Percentiles rank a stretch among this genome's conserved stretches.
phyloP scores from a whole-genome alignment of 2,329 filamentous ascomycete species.

The Fusarium sterilihyphosum region DNA sequence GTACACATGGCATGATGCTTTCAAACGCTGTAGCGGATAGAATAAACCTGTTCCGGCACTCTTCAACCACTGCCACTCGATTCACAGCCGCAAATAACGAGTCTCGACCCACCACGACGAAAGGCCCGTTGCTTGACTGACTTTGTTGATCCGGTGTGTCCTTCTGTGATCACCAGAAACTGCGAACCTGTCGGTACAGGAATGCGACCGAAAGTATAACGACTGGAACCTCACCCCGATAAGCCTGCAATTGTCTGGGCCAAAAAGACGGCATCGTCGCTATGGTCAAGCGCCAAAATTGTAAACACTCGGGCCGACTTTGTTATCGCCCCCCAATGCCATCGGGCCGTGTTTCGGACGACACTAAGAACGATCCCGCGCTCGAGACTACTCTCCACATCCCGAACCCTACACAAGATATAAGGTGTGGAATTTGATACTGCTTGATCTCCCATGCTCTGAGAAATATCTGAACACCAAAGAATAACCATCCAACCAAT shows the following conservation, averaged over 20 bases:
- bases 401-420: background rate
- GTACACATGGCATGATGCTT: background rate
- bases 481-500: too few species aligned
- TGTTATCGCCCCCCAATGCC: background rate
- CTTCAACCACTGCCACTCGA: background rate
- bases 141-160: background rate
- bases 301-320: background rate
- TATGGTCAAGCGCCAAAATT: background rate
- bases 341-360: background rate
- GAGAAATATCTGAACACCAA: background rate
- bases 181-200: background rate
- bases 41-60: background rate
- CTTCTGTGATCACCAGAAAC: background rate
- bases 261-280: background rate
- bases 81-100: background rate
- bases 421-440: background rate
- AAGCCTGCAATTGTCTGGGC: background rate
- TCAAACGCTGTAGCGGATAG: background rate
- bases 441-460: background rate
- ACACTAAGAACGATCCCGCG: background rate
- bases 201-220: background rate
- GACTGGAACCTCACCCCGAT: background rate
- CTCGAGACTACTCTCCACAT: background rate
- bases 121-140: too few species aligned
- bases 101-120: background rate